Evolutionary conservation across 495 filamentous ascomycete species (phyloP).

Genomic region (Rostrohypoxylon terebratum): DNA sequence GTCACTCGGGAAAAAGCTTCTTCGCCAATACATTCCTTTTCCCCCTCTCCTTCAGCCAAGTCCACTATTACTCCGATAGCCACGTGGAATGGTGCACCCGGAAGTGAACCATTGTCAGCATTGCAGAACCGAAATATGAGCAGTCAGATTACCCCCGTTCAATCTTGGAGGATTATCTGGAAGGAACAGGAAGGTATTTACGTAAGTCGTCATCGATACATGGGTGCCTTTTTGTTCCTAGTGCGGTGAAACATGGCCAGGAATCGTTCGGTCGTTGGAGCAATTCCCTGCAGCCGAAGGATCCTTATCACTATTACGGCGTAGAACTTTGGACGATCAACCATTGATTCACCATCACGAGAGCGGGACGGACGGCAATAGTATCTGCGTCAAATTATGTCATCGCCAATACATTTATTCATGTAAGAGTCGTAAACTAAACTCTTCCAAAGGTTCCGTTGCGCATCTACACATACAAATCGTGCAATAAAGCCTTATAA

Average conservation of each 20-base stretch:
- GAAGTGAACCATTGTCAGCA: conserved; percentile 5
- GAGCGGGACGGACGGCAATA: not conserved
- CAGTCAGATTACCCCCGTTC: not conserved
- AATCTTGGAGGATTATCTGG: conserved; percentile 15
- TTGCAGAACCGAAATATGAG: not conserved
- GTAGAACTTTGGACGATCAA: not conserved
- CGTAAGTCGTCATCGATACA: conserved; percentile 17
- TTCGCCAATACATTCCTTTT: not conserved
- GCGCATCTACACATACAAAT: not conserved
- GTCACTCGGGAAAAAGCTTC: not conserved
- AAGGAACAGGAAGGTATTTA: conserved; percentile 23
- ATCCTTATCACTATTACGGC: conserved; percentile 26
- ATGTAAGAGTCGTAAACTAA: conserved; percentile 12
- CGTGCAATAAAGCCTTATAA: not conserved
- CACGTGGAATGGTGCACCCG: conserved; percentile 5
- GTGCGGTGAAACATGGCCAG: conserved; percentile 14
- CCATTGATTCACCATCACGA: not conserved
- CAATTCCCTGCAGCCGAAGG: not conserved
- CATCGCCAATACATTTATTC: not conserved
- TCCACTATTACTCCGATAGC: not conserved
- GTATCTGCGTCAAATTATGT: not conserved
- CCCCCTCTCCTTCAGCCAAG: not conserved
- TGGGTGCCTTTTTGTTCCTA: not conserved
- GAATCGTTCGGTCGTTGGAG: not conserved
- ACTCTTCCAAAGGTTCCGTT: not conserved